Evolutionary conservation across 2,329 filamentous ascomycete genomes (phyloP), one percentile per base, ranked within the genome.

Genomic region (Penicillium nordicum): DNA sequence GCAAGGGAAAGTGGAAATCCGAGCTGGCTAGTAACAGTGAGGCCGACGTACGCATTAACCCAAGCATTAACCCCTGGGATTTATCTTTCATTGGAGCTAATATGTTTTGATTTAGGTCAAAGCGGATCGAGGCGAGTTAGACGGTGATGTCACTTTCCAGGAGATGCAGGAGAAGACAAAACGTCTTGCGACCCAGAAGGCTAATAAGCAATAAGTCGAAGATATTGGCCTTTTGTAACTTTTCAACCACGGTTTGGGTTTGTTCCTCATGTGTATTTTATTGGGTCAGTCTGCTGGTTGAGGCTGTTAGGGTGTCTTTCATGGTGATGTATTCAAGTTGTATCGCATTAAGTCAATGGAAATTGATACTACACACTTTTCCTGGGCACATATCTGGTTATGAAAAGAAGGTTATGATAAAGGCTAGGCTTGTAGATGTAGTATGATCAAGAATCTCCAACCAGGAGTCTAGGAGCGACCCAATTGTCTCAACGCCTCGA

Each of bases 11-110:
- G 70, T 94, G 90, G 90, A 88, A 89, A 76, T 80, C 87, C 23
- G 86, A 88, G 71, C 79, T 95, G 48, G 89, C 90, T 3, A 89
- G 86, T 48, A 85, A 90, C 74, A 89, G 87, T 74, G 90, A 95
- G 79, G 88, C 89, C 72, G 84, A 84, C 65, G 80, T 94, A 76
- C 62, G 81, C 44, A 21, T 12, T 36, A 38, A 5, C 11, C 16
- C 23, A 76, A 62, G 81, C 44, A 21, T 12, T 36, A 38, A 5
- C 11, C 16, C 23, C 34, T 34, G 3, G 14, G 10, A 14, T 34
- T 11, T 21, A n/a, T 34, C 18, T 34, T n/a, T 1, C 4, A 18
- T 11, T 7, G 27, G 29, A 27, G 50, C 45, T 62, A 43, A 62
- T n/a, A n/a, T 27, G 5, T 32, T 8, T 23, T 23, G 7, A 25